A percentile compares a stretch with the other conserved stretches of the same genome.
phyloP scores from a whole-genome alignment of 2,329 filamentous ascomycete genomes.

The Verticillium dahliae region DNA sequence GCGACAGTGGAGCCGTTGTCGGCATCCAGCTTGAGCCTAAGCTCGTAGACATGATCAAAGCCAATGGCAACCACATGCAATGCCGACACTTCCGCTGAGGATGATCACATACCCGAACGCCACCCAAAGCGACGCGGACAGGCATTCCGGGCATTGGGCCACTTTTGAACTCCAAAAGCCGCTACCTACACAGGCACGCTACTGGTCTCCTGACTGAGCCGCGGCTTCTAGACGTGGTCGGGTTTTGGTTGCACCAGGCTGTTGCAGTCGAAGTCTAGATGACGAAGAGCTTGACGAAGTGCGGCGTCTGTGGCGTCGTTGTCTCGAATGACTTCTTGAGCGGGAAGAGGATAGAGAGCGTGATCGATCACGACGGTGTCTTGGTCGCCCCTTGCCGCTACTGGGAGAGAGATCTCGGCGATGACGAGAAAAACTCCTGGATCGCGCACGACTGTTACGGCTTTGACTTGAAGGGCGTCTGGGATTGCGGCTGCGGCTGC shows the following conservation, averaged over 20 bases:
- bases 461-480: background rate
- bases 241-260: background rate
- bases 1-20: no score
- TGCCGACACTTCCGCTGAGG: no score
- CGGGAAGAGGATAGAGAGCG: constrained; percentile 2
- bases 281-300: constrained; percentile 45
- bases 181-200: no score
- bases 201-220: background rate
- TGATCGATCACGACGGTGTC: background rate
- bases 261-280: constrained; percentile 35
- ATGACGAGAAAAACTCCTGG: constrained; percentile 1
- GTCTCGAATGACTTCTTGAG: constrained; percentile 12
- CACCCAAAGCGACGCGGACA: no score
- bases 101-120: no score
- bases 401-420: background rate
- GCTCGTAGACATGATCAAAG: no score
- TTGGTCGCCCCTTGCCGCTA: background rate
- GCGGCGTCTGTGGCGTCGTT: constrained; percentile 34
- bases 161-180: no score
- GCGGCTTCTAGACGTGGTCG: background rate
- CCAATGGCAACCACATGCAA: no score
- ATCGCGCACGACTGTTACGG: constrained; percentile 11
- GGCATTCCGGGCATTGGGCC: no score
- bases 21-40: no score
- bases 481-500: constrained; percentile 17